Evolutionary conservation across 305 asterid genomes (phyloP).

Genomic region (Fraxinus angustifolia): DNA sequence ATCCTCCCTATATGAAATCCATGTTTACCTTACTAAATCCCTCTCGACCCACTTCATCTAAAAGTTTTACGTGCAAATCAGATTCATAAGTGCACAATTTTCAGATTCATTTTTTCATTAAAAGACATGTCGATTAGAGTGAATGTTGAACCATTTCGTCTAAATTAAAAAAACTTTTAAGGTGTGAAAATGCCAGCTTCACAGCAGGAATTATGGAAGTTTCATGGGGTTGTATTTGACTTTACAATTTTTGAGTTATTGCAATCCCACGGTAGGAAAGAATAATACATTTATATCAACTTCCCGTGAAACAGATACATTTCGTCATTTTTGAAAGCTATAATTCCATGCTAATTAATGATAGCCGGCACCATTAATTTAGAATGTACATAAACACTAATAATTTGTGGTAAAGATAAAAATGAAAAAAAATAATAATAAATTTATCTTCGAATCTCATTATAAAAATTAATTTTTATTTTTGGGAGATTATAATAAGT

Average conservation of each 20-base stretch:
- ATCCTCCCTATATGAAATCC: background rate
- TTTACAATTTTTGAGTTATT: constrained; percentile 14
- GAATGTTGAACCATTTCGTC: background rate
- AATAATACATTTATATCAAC: background rate
- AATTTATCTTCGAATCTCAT: background rate
- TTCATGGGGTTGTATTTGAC: background rate
- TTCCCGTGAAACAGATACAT: constrained; percentile 26
- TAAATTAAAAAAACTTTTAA: background rate
- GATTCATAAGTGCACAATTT: background rate
- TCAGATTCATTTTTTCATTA: background rate
- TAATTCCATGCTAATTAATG: background rate
- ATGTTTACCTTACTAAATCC: background rate
- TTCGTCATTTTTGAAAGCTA: background rate
- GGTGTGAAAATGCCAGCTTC: background rate
- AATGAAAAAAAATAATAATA: too few relatives aligned
- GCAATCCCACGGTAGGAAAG: constrained; percentile 26
- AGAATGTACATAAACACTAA: background rate
- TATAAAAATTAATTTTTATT: too few relatives aligned
- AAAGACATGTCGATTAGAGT: background rate
- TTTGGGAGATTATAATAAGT: too few relatives aligned
- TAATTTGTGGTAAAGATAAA: background rate
- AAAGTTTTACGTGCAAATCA: background rate
- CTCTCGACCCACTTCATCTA: background rate
- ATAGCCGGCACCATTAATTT: background rate
- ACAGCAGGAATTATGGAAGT: constrained; percentile 1